Conservation (phyloP, 208 protist species). For the Jaenimonas drosophilae region DNA sequence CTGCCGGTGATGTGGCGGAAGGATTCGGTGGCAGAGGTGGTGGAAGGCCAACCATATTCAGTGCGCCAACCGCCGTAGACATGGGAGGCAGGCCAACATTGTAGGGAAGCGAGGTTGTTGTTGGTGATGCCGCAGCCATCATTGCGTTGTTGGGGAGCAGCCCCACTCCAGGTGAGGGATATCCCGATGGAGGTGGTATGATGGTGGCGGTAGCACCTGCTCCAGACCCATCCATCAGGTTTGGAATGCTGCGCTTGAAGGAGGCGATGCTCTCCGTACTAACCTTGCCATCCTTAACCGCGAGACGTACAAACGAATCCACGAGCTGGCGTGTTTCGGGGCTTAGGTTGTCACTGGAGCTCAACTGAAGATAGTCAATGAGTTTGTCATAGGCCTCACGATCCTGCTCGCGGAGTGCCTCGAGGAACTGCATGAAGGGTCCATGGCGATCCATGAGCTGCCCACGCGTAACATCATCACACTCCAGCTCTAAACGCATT, state of each 20-base stretch:
- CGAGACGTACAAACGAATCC: constrained; percentile 37
- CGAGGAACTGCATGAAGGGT: constrained; percentile 61
- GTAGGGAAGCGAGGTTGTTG: not conserved
- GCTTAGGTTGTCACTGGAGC: constrained; percentile 3
- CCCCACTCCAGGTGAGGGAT: not conserved
- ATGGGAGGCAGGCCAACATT: too few relatives aligned
- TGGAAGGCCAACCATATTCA: too few relatives aligned
- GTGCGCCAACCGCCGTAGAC: too few relatives aligned
- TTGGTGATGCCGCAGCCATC: not conserved
- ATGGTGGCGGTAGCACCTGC: not conserved
- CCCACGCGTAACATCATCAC: constrained; percentile 39
- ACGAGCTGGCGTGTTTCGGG: constrained; percentile 23
- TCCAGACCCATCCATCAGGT: constrained; percentile 11
- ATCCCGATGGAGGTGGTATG: not conserved
- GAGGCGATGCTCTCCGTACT: constrained; percentile 23
- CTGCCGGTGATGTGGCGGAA: too few relatives aligned
- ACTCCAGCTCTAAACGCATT: constrained; percentile 52
- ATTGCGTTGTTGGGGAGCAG: not conserved
- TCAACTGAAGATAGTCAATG: constrained; percentile 55
- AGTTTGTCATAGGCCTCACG: constrained; percentile 49
- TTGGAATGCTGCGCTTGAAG: constrained; percentile 50
- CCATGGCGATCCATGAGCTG: constrained; percentile 48
- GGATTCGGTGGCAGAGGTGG: too few relatives aligned
- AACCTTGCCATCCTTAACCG: constrained; percentile 26
- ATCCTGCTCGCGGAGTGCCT: constrained; percentile 38